Evolutionary conservation across 345 rosid genomes (phyloP).

Genomic region (Syzygium aromaticum): DNA sequence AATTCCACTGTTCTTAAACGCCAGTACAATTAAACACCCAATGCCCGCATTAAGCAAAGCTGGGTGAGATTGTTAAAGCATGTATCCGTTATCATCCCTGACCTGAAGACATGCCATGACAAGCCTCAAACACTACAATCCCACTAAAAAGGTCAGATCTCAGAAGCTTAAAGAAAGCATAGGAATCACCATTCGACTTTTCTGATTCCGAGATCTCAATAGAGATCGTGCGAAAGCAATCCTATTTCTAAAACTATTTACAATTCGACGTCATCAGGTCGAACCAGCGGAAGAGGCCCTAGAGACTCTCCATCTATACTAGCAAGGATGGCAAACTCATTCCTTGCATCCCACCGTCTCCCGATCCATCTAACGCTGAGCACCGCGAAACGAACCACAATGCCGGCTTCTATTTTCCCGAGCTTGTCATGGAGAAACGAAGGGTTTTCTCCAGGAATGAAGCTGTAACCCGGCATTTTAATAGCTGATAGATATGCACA

Average conservation of each 20-base stretch:
- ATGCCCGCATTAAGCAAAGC: not conserved
- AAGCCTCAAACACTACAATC: not conserved
- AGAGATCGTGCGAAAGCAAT: not conserved
- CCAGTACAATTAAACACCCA: not conserved
- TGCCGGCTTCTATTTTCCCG: slow-evolving; percentile 48
- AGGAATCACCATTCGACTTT: not conserved
- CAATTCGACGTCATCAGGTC: not conserved
- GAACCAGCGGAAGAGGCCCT: not conserved
- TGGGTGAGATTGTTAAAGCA: not conserved
- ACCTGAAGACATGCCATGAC: not conserved
- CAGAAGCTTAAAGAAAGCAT: not conserved
- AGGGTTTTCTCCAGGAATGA: slow-evolving; percentile 55
- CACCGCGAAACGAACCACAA: slow-evolving; percentile 46
- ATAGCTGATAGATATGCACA: slow-evolving; percentile 33
- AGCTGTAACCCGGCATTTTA: slow-evolving; percentile 60
- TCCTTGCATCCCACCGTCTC: slow-evolving; percentile 25
- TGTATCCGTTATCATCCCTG: not conserved
- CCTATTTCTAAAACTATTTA: not conserved
- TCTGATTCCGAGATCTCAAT: not conserved
- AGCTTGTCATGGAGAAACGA: slow-evolving; percentile 51
- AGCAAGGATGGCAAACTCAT: not conserved
- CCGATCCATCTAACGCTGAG: slow-evolving; percentile 67
- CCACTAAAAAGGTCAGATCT: not conserved
- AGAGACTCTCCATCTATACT: not conserved
- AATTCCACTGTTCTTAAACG: not conserved